phyloP scores from a whole-genome alignment of 1,284 basidiomycete genomes.

The Pseudozyma thailandica region DNA sequence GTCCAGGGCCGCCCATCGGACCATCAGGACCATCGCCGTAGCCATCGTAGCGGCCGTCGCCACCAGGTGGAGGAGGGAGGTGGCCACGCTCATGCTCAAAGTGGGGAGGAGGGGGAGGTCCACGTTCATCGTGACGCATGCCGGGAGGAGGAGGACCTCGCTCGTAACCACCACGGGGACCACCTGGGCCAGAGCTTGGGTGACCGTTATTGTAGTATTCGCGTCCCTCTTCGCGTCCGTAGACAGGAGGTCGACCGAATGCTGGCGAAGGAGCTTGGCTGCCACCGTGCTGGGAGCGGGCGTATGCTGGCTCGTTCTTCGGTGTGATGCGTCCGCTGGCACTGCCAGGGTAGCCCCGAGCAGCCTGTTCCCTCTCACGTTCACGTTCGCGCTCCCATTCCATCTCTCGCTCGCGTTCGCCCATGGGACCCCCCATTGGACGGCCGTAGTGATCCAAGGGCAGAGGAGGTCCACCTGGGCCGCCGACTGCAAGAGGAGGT shows the following conservation, averaged over 20 bases:
- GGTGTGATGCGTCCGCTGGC: conserved; percentile 47
- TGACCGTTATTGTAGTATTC: conserved; percentile 46
- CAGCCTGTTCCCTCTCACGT: conserved; percentile 43
- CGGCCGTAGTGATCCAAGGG: conserved; percentile 49
- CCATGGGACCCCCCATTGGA: conserved; percentile 35
- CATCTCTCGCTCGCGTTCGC: conserved; percentile 50
- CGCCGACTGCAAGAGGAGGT: conserved; percentile 25
- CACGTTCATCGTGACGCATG: conserved; percentile 39
- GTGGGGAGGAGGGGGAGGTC: conserved; percentile 27
- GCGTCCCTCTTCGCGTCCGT: conserved; percentile 40
- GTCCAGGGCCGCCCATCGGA: conserved; percentile 16
- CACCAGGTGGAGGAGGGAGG: conserved; percentile 19
- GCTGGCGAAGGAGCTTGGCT: conserved; percentile 53
- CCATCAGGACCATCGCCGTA: conserved; percentile 31
- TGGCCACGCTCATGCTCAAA: conserved; percentile 40
- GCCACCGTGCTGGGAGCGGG: conserved; percentile 44
- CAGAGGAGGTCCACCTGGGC: conserved; percentile 33
- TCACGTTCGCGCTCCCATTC: conserved; percentile 51
- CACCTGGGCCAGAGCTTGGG: conserved; percentile 23
- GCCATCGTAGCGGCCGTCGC: conserved; percentile 29
- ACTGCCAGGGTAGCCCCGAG: conserved; percentile 37
- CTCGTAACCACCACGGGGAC: conserved; percentile 36
- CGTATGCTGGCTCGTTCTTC: conserved; percentile 43
- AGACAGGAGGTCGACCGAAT: conserved; percentile 42
- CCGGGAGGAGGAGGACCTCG: conserved; percentile 38